Percentiles rank a stretch among this genome's conserved stretches.
Evolutionary conservation across 2,329 filamentous ascomycete genomes (phyloP).

Genomic region (Arthrobotrys megalospora): DNA sequence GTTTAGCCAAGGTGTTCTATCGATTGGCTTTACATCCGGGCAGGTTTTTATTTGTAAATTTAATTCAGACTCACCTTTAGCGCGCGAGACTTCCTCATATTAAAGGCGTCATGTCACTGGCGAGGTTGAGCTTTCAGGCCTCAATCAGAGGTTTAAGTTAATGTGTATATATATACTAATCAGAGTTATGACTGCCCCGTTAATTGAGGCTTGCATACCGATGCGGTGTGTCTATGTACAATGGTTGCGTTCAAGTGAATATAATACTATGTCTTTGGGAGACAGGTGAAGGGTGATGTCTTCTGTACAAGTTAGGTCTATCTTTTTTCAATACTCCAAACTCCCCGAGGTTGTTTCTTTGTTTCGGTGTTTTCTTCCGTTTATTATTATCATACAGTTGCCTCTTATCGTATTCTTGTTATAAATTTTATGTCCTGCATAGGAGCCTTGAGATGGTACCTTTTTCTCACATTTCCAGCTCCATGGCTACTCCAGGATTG

Average conservation of each 20-base stretch:
- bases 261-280: constrained; percentile 8
- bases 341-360: not conserved
- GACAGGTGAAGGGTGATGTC: constrained; percentile 23
- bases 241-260: not conserved
- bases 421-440: not conserved
- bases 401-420: not conserved
- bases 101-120: too few species aligned
- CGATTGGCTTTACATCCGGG: too few species aligned
- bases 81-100: too few species aligned
- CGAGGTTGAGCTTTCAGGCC: too few species aligned
- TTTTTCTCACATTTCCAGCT: constrained; percentile 38
- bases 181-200: too few species aligned
- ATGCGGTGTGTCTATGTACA: too few species aligned
- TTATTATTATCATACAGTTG: constrained; percentile 26
- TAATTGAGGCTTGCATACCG: too few species aligned
- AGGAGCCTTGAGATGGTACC: not conserved
- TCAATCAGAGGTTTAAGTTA: too few species aligned
- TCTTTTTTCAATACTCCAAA: constrained; percentile 19
- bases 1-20: too few species aligned
- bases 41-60: too few species aligned
- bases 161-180: too few species aligned
- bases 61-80: too few species aligned
- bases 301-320: constrained; percentile 17
- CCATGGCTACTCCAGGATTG: constrained; percentile 50
- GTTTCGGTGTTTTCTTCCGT: not conserved